Conservation (phyloP, 192 early-diverging fungal genomes). For the Backusella tuberculispora region DNA sequence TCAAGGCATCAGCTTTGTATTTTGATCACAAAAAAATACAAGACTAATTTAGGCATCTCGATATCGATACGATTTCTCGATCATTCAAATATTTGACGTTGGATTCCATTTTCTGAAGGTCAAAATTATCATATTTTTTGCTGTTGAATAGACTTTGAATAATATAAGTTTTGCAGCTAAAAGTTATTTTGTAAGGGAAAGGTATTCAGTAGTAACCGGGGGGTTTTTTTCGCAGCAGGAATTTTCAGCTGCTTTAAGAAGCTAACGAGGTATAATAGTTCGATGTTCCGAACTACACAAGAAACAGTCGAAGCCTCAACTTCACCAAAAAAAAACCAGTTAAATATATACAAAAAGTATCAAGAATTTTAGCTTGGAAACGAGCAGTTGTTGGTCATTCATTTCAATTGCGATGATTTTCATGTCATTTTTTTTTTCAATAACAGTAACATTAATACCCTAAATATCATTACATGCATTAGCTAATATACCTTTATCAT, state of each 20-base stretch:
- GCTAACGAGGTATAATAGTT: not conserved
- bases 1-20: no score
- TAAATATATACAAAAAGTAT: not conserved
- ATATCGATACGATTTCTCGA: no score
- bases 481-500: not conserved
- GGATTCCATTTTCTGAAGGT: no score
- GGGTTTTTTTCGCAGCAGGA: not conserved
- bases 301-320: not conserved
- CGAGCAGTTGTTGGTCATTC: not conserved
- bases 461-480: no score
- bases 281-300: not conserved
- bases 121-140: no score
- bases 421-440: not conserved
- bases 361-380: slow-evolving; percentile 8
- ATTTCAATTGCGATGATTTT: not conserved
- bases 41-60: no score
- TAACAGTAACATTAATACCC: not conserved
- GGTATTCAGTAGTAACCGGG: no score
- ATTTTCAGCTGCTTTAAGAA: not conserved
- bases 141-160: no score
- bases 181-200: no score
- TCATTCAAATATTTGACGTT: no score
- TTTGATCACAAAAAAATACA: no score
- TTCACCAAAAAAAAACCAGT: slow-evolving; percentile 2
- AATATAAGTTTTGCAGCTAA: no score